Evolutionary conservation across 768 basidiomycete species (phyloP), one percentile per base, ranked within the genome.

Genomic region (Amanita thiersii): DNA sequence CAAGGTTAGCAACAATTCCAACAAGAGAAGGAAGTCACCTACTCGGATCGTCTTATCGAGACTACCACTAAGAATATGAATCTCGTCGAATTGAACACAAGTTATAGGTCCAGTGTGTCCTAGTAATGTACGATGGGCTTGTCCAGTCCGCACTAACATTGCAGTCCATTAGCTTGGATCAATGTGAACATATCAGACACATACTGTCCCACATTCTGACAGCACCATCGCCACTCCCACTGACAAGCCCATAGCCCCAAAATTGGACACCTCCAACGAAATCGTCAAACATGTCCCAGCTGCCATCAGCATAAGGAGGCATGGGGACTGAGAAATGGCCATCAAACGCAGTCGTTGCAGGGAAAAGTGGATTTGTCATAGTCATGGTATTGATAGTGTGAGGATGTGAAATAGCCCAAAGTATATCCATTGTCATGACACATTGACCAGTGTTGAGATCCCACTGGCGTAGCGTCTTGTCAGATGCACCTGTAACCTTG

Each of bases 141-240:
- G 94, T 4, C 96, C 96, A 21, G 94, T 99, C 33, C 96, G 84
- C 92, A 97, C 92, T 94, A 51, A 0, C 44, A 34, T 12, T 25
- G 25, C 15, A 11, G 33, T 34, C 41, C 26, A 42, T 28, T 18
- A 20, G 34, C 25, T 4, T 23, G 24, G 20, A 20, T 39, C 15
- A 11, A 39, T 24, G 26, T 36, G 21, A 24, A 17, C 43, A 36
- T 18, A 31, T 28, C 6, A n/a, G 5, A 20, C 15, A 78, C 90
- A 73, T 56, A 94, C 92, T 97, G 56, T 99, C 96, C 96, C 96
- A 99, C 93, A 99, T 97, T 49, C 96, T 66, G 21, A 98, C 93
- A 2, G 86, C 94, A 26, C 94, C 92, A 58, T 99, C 96, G 1
- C 91, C 93, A 52, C 91, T 96, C 1, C 93, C 96, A 51, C 91